A percentile compares a stretch with the other conserved stretches of the same genome.
phyloP scores from a whole-genome alignment of 148 eudicot genomes.

The Heliamphora exappendiculata region DNA sequence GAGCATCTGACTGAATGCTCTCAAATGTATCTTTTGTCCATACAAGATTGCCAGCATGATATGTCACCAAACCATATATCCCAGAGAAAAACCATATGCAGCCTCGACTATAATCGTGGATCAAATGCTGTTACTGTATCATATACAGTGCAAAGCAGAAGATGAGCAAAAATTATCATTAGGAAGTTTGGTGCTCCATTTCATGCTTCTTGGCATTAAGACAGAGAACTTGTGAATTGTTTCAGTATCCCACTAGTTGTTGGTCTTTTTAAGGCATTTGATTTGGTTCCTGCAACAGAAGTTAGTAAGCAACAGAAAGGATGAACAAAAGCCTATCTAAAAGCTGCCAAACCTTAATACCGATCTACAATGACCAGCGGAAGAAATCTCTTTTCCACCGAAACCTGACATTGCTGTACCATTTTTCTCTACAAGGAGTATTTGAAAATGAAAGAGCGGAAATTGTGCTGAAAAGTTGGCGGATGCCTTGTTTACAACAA shows the following conservation, averaged over 20 bases:
- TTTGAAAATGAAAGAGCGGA: neutral
- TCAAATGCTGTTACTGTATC: neutral
- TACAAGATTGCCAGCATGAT: neutral
- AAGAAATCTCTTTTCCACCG: neutral
- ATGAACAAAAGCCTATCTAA: neutral
- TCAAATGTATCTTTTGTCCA: neutral
- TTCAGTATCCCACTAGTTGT: neutral
- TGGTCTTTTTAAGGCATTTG: neutral
- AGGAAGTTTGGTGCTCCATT: slow-evolving; percentile 1
- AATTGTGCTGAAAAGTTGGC: neutral
- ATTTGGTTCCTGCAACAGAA: slow-evolving; percentile 1
- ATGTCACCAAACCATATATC: neutral
- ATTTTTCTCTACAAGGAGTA: neutral
- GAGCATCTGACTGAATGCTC: neutral
- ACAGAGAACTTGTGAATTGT: neutral
- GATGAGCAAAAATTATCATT: neutral
- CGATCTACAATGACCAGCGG: neutral
- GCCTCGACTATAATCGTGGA: neutral
- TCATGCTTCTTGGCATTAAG: neutral
- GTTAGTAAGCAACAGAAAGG: neutral
- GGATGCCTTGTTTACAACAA: neutral
- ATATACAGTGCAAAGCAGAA: neutral
- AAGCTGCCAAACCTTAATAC: neutral
- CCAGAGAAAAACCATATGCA: too few relatives aligned
- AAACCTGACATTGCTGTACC: neutral